Percentiles rank a stretch among this genome's conserved stretches.
These are phyloP conservation scores for Arthrinium phaeospermum DNA, from an alignment of 2,329 filamentous ascomycete genomes.

Conservation along the genomic window DNA sequence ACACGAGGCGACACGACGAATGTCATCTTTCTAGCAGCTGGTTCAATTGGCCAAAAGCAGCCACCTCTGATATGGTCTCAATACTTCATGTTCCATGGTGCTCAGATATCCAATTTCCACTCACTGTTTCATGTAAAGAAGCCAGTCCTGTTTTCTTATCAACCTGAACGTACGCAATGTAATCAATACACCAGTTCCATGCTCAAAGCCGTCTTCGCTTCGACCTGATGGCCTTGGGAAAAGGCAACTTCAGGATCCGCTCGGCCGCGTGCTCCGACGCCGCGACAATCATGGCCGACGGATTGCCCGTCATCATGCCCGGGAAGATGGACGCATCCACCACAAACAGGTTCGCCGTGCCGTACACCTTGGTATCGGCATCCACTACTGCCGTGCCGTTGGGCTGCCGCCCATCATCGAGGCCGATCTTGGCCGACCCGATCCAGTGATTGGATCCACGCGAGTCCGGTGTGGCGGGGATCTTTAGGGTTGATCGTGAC, in stretches of 20 bases:
- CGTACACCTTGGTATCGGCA: conserved; percentile 66
- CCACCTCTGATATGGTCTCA: background rate
- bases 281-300: conserved; percentile 50
- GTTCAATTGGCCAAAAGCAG: background rate
- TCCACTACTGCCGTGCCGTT: conserved; percentile 67
- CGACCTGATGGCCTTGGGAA: background rate
- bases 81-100: background rate
- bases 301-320: conserved; percentile 72
- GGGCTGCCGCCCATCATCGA: conserved; percentile 54
- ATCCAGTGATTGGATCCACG: conserved; percentile 57
- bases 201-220: background rate
- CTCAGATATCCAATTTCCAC: background rate
- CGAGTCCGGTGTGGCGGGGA: conserved; percentile 41
- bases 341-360: conserved; percentile 71
- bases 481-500: conserved; percentile 25
- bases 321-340: conserved; percentile 74
- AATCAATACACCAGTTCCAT: background rate
- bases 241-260: conserved; percentile 31
- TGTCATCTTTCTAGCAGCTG: background rate
- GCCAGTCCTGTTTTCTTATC: no score
- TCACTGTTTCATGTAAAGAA: no score
- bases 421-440: conserved; percentile 51
- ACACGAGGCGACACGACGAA: background rate
- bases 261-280: conserved; percentile 45
- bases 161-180: background rate